A percentile compares a stretch with the other conserved stretches of the same genome.
Conservation (phyloP, 2,329 filamentous ascomycete genomes). For the Fusarium continuum region DNA sequence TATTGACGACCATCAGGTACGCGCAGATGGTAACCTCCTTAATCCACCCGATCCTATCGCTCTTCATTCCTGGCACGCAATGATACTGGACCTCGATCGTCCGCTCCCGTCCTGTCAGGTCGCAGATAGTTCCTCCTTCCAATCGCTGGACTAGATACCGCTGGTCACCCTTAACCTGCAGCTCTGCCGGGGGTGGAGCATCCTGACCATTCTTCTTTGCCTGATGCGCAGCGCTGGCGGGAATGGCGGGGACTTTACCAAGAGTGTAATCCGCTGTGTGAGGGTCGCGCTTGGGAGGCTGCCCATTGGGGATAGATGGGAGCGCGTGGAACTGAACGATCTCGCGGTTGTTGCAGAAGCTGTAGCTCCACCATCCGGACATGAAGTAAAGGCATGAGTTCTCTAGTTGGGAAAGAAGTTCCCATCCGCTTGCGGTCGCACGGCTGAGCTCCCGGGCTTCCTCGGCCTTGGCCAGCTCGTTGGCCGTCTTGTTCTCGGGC, state of each 20-base stretch:
- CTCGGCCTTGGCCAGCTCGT: constrained; percentile 73
- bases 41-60: constrained; percentile 87
- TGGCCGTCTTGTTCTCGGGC: constrained; percentile 71
- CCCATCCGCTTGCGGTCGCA: constrained; percentile 80
- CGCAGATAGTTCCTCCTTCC: constrained; percentile 82
- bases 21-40: constrained; percentile 92
- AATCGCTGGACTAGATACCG: constrained; percentile 87
- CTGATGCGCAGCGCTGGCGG: constrained; percentile 42
- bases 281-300: constrained; percentile 81
- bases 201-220: constrained; percentile 39
- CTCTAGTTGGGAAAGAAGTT: constrained; percentile 80
- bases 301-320: constrained; percentile 70
- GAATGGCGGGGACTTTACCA: constrained; percentile 61
- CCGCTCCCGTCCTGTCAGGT: constrained; percentile 82
- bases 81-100: constrained; percentile 85
- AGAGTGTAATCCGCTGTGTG: constrained; percentile 80
- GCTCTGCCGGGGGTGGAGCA: constrained; percentile 61
- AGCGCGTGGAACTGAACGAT: constrained; percentile 92
- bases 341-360: constrained; percentile 88
- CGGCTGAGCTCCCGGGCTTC: constrained; percentile 82
- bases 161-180: constrained; percentile 84
- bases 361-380: constrained; percentile 95
- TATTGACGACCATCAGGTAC: constrained; percentile 93
- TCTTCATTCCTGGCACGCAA: constrained; percentile 78
- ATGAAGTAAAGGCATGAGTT: constrained; percentile 84